phyloP scores from a whole-genome alignment of 2,329 filamentous ascomycete genomes.

The Exserohilum rostratum region DNA sequence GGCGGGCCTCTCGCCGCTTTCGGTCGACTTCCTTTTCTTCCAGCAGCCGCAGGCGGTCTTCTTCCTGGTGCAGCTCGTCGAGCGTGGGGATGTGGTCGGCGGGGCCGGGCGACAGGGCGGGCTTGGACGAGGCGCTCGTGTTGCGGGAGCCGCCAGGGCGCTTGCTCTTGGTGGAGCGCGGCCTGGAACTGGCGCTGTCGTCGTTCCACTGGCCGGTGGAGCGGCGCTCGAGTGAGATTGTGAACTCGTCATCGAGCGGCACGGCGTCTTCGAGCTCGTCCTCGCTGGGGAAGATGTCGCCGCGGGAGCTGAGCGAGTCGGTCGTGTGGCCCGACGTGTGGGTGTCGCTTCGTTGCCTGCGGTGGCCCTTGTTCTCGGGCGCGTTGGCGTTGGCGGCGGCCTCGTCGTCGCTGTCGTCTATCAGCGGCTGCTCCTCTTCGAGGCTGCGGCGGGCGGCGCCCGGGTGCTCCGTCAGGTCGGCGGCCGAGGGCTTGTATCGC shows the following conservation, averaged over 20 bases:
- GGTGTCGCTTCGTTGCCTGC: constrained; percentile 75
- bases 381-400: constrained; percentile 23
- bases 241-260: constrained; percentile 91
- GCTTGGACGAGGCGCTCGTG: constrained; percentile 47
- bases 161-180: constrained; percentile 51
- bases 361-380: constrained; percentile 44
- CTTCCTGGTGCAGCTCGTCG: constrained; percentile 63
- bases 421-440: constrained; percentile 73
- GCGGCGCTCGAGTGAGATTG: constrained; percentile 77
- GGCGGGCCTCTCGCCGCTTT: constrained; percentile 61
- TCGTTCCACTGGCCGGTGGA: constrained; percentile 65
- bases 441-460: constrained; percentile 56
- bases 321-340: constrained; percentile 79
- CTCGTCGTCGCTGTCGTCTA: constrained; percentile 65
- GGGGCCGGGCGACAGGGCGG: constrained; percentile 26
- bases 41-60: constrained; percentile 58
- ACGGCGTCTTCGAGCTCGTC: constrained; percentile 86
- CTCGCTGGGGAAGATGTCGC: constrained; percentile 90
- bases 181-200: constrained; percentile 71
- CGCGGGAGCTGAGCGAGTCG: constrained; percentile 84
- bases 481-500: constrained; percentile 87
- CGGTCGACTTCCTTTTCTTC: constrained; percentile 63
- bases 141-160: constrained; percentile 55
- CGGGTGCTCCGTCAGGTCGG: constrained; percentile 87
- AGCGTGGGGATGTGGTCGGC: constrained; percentile 55